Base-by-base conservation (phyloP, 352 stramenopile species). In the Pythium graminicola region DNA sequence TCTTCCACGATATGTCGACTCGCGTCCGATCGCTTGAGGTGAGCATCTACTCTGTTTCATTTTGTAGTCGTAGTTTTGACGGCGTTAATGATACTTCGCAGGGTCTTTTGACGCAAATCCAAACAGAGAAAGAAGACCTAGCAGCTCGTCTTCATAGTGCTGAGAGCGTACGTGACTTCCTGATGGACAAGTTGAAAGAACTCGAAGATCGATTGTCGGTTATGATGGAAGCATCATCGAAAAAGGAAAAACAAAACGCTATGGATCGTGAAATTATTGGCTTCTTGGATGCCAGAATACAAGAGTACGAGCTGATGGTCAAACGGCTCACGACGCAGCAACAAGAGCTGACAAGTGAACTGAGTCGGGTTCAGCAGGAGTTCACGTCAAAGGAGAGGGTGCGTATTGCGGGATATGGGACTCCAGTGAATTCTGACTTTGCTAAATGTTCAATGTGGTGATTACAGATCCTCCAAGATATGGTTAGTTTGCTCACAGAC, bases 111-210 rank as follows among this genome's bases (percentile, higher is more conserved):
- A 62, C 67, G 17, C 74, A 86, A 60, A 58, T 82, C 13, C 74
- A 92, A 49, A 71, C 79, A 1, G 81, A 93, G 49, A 89, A 88
- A 46, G 79, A 93, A 69, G 81, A 93, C 24, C 43, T 89, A 20
- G 66, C 73, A 19, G 79, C 74, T 26, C 67, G 79, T 0, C 55
- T 93, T 4, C 75, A 81, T n/a, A 81, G 75, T 29, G 77, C 81
- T 0, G 81, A 93, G 40, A 89, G 75, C 27, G 81, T 93, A 23
- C 79, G 81, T 13, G 81, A 89, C 31, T 93, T 93, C 28, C 58
- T 93, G 8, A 90, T 93, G 79, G 77, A 88, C 32, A 93, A 90
- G 36, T 66, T 93, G 16, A 86, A 85, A 41, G 75, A 89, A 10
- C 48, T 85, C 13, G 81, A 93, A 65, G 76, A 89, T 32, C 72